Evolutionary conservation across 73 alveolate genomes (phyloP).

Genomic region (Stentor roeselii): DNA sequence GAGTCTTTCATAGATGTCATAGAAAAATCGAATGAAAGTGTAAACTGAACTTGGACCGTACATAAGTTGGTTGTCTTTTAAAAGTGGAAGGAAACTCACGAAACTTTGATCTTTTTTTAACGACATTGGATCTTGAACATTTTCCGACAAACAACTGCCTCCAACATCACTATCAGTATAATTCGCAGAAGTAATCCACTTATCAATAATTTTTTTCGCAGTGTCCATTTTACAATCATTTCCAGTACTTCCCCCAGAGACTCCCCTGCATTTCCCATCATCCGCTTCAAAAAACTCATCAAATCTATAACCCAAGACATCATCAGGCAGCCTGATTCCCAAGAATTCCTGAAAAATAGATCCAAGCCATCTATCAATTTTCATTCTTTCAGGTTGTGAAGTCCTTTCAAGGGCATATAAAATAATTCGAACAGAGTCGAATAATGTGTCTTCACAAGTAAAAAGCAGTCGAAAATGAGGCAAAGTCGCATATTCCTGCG

Average conservation of each 20-base stretch:
- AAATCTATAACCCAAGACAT: neutral
- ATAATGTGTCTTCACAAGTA: neutral
- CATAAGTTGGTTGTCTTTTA: neutral
- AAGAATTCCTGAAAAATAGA: neutral
- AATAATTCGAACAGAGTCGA: neutral
- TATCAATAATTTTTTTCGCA: neutral
- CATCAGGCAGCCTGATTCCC: neutral
- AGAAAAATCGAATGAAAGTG: neutral
- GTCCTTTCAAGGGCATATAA: neutral
- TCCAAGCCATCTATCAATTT: neutral
- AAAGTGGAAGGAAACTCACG: neutral
- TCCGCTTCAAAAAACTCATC: slow-evolving; percentile 4
- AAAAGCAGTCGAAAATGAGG: slow-evolving; percentile 26
- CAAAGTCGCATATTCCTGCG: slow-evolving; percentile 7
- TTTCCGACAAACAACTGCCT: neutral
- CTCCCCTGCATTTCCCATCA: neutral
- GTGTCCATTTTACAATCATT: neutral
- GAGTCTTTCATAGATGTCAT: slow-evolving; percentile 16
- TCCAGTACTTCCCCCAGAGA: no score
- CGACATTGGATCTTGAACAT: slow-evolving; percentile 11
- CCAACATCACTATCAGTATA: neutral
- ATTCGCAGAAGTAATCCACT: neutral
- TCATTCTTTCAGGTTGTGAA: neutral
- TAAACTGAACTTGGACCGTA: slow-evolving; percentile 14
- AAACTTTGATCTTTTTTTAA: slow-evolving; percentile 14